A percentile compares a stretch with the other conserved stretches of the same genome.
Evolutionary conservation across 148 eudicot species (phyloP).

Genomic region (Spergularia marina): DNA sequence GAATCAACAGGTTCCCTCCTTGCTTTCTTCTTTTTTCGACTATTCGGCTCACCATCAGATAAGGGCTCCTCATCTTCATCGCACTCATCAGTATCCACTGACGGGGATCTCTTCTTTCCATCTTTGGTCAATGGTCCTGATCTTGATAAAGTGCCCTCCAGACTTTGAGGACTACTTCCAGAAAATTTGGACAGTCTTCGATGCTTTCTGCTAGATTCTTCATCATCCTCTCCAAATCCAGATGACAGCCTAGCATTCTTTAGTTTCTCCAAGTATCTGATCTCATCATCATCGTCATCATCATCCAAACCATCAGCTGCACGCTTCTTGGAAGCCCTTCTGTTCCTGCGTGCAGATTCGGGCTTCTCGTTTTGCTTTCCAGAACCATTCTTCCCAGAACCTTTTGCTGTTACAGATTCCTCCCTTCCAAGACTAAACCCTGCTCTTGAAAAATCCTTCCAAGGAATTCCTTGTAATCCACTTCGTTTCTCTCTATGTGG

Average conservation of each 20-base stretch:
- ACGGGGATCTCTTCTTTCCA: constrained; percentile 49
- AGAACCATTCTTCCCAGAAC: constrained; percentile 30
- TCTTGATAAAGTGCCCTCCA: constrained; percentile 35
- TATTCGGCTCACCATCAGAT: constrained; percentile 57
- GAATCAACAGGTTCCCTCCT: constrained; percentile 52
- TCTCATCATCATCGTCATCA: constrained; percentile 84
- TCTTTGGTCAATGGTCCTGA: constrained; percentile 34
- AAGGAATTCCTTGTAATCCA: constrained; percentile 67
- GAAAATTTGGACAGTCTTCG: constrained; percentile 54
- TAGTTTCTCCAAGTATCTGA: constrained; percentile 81
- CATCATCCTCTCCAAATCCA: constrained; percentile 46
- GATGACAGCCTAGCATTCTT: constrained; percentile 49
- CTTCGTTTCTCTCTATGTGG: constrained; percentile 44
- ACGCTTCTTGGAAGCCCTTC: constrained; percentile 70
- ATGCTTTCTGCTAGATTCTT: constrained; percentile 52
- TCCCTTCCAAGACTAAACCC: constrained; percentile 57
- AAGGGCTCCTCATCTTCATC: constrained; percentile 58
- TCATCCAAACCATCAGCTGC: constrained; percentile 61
- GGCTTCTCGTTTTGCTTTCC: constrained; percentile 54
- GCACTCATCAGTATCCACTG: constrained; percentile 62
- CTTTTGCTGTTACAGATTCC: constrained; percentile 43
- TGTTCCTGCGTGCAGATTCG: constrained; percentile 62
- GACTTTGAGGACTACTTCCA: constrained; percentile 28
- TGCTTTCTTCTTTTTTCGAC: constrained; percentile 51
- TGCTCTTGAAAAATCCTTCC: constrained; percentile 73